Evolutionary conservation across 1,284 basidiomycete genomes (phyloP).

Genomic region (Inonotus hispidus): DNA sequence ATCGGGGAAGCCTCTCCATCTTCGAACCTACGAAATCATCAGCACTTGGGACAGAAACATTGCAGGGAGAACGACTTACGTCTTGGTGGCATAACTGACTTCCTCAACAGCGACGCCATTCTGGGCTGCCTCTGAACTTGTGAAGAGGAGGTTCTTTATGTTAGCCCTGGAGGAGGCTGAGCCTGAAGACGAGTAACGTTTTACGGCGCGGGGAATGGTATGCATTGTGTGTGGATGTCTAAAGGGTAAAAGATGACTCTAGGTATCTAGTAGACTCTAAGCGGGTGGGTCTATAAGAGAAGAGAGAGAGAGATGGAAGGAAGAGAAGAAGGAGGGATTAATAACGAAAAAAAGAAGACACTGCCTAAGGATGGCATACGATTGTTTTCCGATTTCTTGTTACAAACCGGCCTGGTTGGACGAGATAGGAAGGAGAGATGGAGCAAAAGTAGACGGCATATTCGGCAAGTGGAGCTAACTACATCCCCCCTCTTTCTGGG

Average conservation of each 20-base stretch:
- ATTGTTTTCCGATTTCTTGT: no score
- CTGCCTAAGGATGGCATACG: no score
- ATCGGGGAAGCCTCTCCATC: constrained; percentile 2
- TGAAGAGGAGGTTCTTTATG: not conserved
- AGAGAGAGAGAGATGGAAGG: not conserved
- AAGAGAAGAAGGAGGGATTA: not conserved
- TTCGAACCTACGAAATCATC: constrained; percentile 1
- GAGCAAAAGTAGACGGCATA: not conserved
- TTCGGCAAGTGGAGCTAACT: not conserved
- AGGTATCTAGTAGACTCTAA: not conserved
- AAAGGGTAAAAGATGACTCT: not conserved
- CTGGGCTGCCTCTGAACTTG: not conserved
- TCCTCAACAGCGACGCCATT: not conserved
- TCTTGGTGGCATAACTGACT: constrained; percentile 2
- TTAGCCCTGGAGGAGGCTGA: not conserved
- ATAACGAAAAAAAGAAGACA: no score
- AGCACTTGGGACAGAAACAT: not conserved
- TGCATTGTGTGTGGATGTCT: not conserved
- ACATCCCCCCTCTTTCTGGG: not conserved
- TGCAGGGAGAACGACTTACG: not conserved
- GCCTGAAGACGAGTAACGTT: constrained; percentile 6
- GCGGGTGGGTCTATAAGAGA: not conserved
- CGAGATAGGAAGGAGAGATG: not conserved
- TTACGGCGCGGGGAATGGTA: constrained; percentile 11
- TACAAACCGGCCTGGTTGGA: not conserved